These are phyloP conservation scores for Lentinula boryana DNA, from an alignment of 768 basidiomycete genomes.

Conservation along the genomic window DNA sequence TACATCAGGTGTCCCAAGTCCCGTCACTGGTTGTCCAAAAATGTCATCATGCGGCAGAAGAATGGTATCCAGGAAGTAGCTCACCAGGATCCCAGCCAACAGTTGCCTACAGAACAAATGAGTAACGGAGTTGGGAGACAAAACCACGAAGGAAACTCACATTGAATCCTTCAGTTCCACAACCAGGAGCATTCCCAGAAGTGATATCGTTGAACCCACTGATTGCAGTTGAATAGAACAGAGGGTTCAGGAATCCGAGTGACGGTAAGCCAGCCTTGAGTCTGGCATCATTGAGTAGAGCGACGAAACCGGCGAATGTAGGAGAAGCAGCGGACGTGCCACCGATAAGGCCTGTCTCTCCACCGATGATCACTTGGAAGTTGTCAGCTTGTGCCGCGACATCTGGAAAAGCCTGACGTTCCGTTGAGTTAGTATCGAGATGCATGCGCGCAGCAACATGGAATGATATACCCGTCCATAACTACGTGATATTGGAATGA, in stretches of 20 bases:
- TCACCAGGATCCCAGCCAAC: conserved; percentile 19
- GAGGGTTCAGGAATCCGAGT: conserved; percentile 19
- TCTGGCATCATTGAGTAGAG: conserved; percentile 24
- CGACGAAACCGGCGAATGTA: conserved; percentile 21
- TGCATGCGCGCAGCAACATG: neutral
- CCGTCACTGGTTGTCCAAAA: neutral
- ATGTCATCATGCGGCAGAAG: neutral
- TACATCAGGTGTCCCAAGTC: conserved; percentile 6
- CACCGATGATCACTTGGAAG: conserved; percentile 3
- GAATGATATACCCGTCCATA: neutral
- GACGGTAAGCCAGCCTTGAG: conserved; percentile 11
- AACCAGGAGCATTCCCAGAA: conserved; percentile 34
- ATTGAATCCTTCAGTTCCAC: conserved; percentile 34
- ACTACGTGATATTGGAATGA: neutral
- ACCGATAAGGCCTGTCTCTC: neutral
- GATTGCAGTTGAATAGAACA: conserved; percentile 13
- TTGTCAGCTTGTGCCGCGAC: conserved; percentile 2
- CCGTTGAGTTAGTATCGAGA: neutral
- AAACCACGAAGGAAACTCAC: conserved; percentile 6
- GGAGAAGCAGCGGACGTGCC: conserved; percentile 14
- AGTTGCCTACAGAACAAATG: conserved; percentile 12
- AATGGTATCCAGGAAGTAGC: neutral
- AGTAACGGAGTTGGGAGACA: neutral
- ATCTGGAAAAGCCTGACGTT: neutral
- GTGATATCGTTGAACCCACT: conserved; percentile 19